Conservation (phyloP, 2,329 filamentous ascomycete species). For the Diplodia scrobiculata region DNA sequence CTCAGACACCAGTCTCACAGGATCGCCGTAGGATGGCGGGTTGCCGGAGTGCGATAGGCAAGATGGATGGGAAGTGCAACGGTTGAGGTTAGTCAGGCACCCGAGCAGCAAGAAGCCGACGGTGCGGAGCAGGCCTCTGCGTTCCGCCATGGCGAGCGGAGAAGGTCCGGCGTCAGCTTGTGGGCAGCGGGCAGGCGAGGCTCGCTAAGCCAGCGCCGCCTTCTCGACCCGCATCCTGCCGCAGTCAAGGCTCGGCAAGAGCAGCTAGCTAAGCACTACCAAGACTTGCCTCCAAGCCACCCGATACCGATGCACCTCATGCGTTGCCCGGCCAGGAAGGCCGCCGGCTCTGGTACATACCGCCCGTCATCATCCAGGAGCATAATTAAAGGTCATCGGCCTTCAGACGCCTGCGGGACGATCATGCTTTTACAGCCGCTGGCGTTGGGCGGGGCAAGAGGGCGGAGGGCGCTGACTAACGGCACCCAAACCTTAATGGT, state of each 20-base stretch:
- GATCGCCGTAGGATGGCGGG: background rate
- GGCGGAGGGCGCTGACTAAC: conserved; percentile 23
- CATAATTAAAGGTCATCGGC: conserved; percentile 20
- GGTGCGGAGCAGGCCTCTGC: conserved; percentile 4
- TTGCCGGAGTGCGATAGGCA: background rate
- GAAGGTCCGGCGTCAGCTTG: background rate
- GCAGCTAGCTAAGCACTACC: conserved; percentile 16
- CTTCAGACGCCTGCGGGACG: conserved; percentile 20
- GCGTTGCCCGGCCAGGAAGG: conserved; percentile 6
- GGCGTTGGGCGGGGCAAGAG: background rate
- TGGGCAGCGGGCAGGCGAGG: background rate
- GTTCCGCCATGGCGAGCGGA: conserved; percentile 1
- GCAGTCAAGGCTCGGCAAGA: conserved; percentile 12
- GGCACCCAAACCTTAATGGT: conserved; percentile 32
- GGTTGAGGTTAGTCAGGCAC: conserved; percentile 5
- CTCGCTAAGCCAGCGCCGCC: conserved; percentile 7
- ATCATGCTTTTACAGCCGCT: conserved; percentile 21
- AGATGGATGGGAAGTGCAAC: background rate
- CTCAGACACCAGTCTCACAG: conserved; percentile 20
- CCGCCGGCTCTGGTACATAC: conserved; percentile 3
- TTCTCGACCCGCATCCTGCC: background rate
- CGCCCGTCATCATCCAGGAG: conserved; percentile 15
- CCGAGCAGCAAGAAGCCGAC: background rate
- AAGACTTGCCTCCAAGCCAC: conserved; percentile 6
- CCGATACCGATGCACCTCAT: conserved; percentile 14